Percentiles rank a stretch among this genome's conserved stretches.
phyloP scores from a whole-genome alignment of 1,284 basidiomycete species.

The Ganoderma leucocontextum region DNA sequence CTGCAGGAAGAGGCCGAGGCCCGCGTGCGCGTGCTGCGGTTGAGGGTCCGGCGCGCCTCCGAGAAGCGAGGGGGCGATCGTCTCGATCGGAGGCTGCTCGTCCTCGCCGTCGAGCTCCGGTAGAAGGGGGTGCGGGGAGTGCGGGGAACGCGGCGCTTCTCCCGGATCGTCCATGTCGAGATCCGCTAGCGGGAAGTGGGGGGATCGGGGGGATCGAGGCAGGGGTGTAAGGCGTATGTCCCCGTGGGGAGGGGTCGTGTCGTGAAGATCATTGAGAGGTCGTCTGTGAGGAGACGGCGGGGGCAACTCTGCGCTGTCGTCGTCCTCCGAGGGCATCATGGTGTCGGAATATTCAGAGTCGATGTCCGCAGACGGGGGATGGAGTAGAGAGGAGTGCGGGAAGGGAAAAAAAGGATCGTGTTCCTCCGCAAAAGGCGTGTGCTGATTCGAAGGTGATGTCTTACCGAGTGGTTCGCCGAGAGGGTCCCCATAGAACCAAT shows the following conservation, averaged over 20 bases:
- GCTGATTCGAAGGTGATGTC: conserved; percentile 4
- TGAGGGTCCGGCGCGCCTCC: conserved; percentile 29
- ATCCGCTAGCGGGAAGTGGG: conserved; percentile 27
- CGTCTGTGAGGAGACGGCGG: conserved; percentile 31
- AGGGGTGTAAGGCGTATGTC: conserved; percentile 32
- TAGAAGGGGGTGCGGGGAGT: conserved; percentile 27
- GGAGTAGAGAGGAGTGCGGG: conserved; percentile 20
- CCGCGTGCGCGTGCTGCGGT: conserved; percentile 16
- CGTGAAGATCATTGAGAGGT: conserved; percentile 30
- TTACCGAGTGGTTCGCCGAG: neutral
- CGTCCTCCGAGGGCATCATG: conserved; percentile 34
- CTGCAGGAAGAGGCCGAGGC: conserved; percentile 37
- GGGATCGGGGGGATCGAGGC: conserved; percentile 35
- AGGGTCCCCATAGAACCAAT: conserved; percentile 15
- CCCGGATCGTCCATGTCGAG: conserved; percentile 23
- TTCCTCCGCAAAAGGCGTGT: conserved; percentile 19
- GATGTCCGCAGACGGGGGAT: conserved; percentile 24
- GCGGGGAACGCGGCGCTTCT: conserved; percentile 26
- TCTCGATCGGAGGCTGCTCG: conserved; percentile 22
- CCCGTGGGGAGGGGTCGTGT: conserved; percentile 22
- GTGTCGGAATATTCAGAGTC: conserved; percentile 35
- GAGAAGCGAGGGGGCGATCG: conserved; percentile 31
- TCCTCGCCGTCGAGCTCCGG: conserved; percentile 29
- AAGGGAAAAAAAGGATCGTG: conserved; percentile 28
- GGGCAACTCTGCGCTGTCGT: conserved; percentile 18